Evolutionary conservation across 2,329 filamentous ascomycete genomes (phyloP), one percentile per base, ranked within the genome.

Genomic region (Pseudocercospora cruenta): DNA sequence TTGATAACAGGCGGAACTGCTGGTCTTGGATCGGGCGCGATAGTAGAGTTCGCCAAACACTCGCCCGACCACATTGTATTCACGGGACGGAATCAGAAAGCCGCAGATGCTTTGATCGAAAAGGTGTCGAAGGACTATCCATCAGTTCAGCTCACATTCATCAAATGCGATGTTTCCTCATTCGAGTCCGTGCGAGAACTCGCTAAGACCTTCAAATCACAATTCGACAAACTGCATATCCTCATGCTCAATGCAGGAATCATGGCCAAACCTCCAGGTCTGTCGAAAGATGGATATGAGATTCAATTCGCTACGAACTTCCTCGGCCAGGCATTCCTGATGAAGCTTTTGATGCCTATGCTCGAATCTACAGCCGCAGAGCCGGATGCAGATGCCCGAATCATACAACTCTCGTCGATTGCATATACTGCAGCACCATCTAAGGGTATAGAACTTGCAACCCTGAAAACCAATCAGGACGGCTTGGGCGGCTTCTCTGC

Each of bases 81-180:
- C 68, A 80, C 79, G 31, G 80, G 81, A 1, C 80, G 83, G 64
- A 81, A 76, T 31, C 72, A 75, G 14, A 77, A 76, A 54, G 82
- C 81, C 72, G 82, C 81, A 31, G 64, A 74, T 12, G 69, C 76
- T n/a, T 76, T 81, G 21, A 81, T 83, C 63, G 59, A 73, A 21
- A 75, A 79, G n/a, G 76, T 83, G 70, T 75, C 78, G n/a, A 62
- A 69, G 4, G 59, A 68, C 4, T 72, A 77, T 3, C 77, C 80
- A 3, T 71, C 76, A 53, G 77, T 77, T 28, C 67, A 66, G 63
- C 80, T 86, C 62, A 76, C 78, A 47, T 79, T 80, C 66, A 72
- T 87, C 8, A 73, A 79, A 10, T 80, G 85, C 26, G 84, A 87
- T 69, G 78, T 87, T 14, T 72, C 80, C 0, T 86, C 84, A 0